These are phyloP conservation scores for Candida nemodendra DNA, from an alignment of 805 yeast genomes.

Conservation along the genomic window DNA sequence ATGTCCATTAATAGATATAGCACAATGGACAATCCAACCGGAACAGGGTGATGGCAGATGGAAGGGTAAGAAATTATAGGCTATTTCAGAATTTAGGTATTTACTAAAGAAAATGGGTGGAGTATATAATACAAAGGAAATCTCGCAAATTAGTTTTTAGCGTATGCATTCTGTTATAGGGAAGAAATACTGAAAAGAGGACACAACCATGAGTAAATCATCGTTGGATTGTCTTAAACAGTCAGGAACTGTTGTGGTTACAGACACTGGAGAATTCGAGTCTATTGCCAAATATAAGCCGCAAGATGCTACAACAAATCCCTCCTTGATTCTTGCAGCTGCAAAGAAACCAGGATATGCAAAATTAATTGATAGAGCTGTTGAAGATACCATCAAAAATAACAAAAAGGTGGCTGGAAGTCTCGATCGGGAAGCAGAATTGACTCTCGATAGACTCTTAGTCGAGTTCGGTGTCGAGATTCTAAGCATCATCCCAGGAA, in stretches of 20 bases:
- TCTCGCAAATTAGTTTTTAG: too few species aligned
- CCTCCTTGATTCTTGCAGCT: conserved; percentile 95
- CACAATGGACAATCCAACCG: too few species aligned
- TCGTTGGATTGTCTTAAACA: conserved; percentile 91
- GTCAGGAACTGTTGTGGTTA: conserved; percentile 92
- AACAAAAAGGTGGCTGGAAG: conserved; percentile 42
- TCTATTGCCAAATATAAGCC: conserved; percentile 96
- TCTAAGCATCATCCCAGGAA: conserved; percentile 92
- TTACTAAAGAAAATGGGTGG: too few species aligned
- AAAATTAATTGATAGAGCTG: conserved; percentile 83
- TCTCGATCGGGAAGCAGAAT: conserved; percentile 57
- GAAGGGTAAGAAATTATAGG: too few species aligned
- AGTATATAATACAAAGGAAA: too few species aligned
- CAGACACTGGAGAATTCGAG: conserved; percentile 99
- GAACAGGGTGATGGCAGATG: too few species aligned
- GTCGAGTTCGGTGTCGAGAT: conserved; percentile 96
- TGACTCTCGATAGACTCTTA: conserved; percentile 85
- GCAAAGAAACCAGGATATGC: conserved; percentile 87
- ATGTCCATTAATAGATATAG: too few species aligned
- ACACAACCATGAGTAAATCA: neutral
- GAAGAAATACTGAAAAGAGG: too few species aligned
- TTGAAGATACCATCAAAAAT: conserved; percentile 69
- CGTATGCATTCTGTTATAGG: too few species aligned
- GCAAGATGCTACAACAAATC: conserved; percentile 99
- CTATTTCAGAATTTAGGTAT: too few species aligned